Percentiles rank a stretch among this genome's conserved stretches.
phyloP scores from a whole-genome alignment of 176 grass and related monocot species.

The Panicum miliaceum region DNA sequence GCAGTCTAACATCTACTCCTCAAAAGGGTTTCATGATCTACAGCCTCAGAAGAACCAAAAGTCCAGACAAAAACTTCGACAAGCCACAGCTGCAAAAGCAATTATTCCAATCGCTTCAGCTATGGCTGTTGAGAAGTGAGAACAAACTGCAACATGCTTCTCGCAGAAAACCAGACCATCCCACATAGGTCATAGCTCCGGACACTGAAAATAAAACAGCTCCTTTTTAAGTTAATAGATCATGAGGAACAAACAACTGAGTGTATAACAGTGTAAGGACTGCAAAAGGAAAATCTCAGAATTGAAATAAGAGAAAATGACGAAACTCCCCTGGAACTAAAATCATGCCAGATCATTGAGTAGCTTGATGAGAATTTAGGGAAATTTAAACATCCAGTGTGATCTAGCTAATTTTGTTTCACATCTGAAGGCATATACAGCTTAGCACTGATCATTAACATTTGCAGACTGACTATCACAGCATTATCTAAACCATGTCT shows the following conservation, averaged over 20 bases:
- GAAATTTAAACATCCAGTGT: not conserved
- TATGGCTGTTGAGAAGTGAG: conserved; percentile 11
- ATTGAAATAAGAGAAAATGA: not conserved
- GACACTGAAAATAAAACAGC: not conserved
- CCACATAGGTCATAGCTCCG: not conserved
- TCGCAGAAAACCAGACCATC: not conserved
- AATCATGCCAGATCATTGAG: not conserved
- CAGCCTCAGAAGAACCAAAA: conserved; percentile 7
- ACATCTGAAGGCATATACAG: not conserved
- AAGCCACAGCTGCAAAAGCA: not conserved
- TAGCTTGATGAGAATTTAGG: not conserved
- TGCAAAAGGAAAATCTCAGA: not conserved
- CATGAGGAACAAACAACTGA: not conserved
- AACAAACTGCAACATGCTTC: not conserved
- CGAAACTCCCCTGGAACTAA: not conserved
- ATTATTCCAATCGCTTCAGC: not conserved
- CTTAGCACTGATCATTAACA: not conserved
- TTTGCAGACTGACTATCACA: not conserved
- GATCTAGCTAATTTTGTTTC: not conserved
- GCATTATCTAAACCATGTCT: not conserved
- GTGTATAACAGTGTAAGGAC: not conserved
- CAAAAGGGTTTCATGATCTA: conserved; percentile 24
- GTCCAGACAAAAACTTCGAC: conserved; percentile 15
- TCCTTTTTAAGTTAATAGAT: not conserved
- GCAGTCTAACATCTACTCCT: conserved; percentile 18